Evolutionary conservation across 129 eudicot genomes (phyloP).

Genomic region (Apium graveolens): DNA sequence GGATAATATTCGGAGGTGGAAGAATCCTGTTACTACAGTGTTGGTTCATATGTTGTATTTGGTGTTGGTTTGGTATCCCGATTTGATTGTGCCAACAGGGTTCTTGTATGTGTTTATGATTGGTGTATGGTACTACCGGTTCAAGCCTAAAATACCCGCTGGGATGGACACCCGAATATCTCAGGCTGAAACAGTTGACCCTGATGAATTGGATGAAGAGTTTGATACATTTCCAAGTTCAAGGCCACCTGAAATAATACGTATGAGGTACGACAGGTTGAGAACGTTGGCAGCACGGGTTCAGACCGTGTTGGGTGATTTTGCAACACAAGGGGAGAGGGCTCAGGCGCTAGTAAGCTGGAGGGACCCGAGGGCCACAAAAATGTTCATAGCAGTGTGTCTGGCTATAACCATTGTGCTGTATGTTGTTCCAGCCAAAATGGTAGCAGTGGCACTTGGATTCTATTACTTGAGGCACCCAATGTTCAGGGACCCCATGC

Average conservation of each 20-base stretch:
- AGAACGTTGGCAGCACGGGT: slow-evolving; percentile 87
- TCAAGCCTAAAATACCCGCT: slow-evolving; percentile 85
- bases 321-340: slow-evolving; percentile 97
- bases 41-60: slow-evolving; percentile 74
- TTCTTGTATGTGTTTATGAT: slow-evolving; percentile 71
- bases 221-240: slow-evolving; percentile 97
- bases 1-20: slow-evolving; percentile 81
- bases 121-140: slow-evolving; percentile 90
- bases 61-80: slow-evolving; percentile 96
- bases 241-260: slow-evolving; percentile 62
- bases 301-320: slow-evolving; percentile 93
- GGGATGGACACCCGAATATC: slow-evolving; percentile 93
- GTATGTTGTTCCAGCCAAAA: slow-evolving; percentile 82
- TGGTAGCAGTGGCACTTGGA: slow-evolving; percentile 98
- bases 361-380: slow-evolving; percentile 98
- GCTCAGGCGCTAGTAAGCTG: slow-evolving; percentile 94
- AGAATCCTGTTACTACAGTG: slow-evolving; percentile 77
- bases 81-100: slow-evolving; percentile 80
- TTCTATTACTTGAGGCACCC: slow-evolving; percentile 95
- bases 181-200: slow-evolving; percentile 83
- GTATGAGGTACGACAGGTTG: slow-evolving; percentile 75
- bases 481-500: slow-evolving; percentile 99
- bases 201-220: slow-evolving; percentile 91
- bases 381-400: slow-evolving; percentile 80
- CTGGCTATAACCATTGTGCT: slow-evolving; percentile 61